Conservation (phyloP, 1,139 yeast species). For the Hansenula anomala region DNA sequence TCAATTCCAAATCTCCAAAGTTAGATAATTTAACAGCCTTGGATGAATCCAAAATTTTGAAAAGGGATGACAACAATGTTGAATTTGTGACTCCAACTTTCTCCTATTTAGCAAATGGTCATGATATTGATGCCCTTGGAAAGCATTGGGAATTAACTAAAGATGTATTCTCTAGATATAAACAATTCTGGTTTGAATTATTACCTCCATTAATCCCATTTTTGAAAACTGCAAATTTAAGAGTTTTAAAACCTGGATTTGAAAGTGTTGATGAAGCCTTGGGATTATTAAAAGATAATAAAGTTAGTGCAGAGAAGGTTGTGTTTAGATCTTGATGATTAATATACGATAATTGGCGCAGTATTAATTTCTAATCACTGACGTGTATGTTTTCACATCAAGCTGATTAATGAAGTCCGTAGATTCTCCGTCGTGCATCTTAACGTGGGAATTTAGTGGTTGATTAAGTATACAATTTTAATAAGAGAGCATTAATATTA, state of each 20-base stretch:
- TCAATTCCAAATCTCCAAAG: constrained; percentile 29
- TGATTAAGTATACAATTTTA: no score
- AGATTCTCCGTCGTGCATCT: no score
- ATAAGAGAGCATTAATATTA: no score
- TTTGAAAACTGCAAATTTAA: neutral
- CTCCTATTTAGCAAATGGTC: constrained; percentile 35
- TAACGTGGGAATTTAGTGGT: no score
- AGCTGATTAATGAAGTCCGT: no score
- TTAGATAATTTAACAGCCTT: constrained; percentile 32
- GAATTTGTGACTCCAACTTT: constrained; percentile 23
- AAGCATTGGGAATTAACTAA: neutral
- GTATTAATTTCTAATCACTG: no score
- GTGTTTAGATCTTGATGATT: neutral
- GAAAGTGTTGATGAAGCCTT: constrained; percentile 1
- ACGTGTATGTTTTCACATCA: no score
- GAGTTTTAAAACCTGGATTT: neutral
- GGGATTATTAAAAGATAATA: neutral
- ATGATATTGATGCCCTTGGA: constrained; percentile 14
- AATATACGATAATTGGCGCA: no score
- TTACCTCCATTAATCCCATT: neutral
- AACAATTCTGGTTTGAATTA: neutral
- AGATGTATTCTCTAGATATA: neutral
- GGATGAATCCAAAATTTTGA: constrained; percentile 21
- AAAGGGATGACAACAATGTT: constrained; percentile 6
- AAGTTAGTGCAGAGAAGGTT: constrained; percentile 2